phyloP scores from a whole-genome alignment of 768 basidiomycete genomes.

The Leccinum broughii region DNA sequence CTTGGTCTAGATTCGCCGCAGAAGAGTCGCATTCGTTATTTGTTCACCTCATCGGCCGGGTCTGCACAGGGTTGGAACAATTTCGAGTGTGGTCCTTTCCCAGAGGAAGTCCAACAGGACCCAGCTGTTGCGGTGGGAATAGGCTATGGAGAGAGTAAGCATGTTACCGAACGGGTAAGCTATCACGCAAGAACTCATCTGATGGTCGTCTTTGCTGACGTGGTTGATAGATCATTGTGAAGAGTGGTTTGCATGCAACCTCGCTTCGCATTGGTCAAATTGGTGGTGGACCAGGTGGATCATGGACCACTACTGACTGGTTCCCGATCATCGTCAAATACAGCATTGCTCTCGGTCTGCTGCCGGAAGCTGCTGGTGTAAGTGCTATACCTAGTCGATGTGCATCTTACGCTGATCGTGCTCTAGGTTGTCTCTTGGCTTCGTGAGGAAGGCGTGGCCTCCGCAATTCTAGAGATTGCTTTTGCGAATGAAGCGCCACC shows the following conservation, averaged over 20 bases:
- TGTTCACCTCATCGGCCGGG: conserved; percentile 44
- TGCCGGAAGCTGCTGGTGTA: conserved; percentile 36
- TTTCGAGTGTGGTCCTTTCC: conserved; percentile 29
- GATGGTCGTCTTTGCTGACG: not conserved
- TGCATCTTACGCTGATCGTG: not conserved
- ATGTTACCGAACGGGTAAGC: conserved; percentile 38
- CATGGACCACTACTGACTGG: conserved; percentile 49
- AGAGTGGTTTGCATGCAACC: conserved; percentile 37
- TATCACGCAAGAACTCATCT: no score
- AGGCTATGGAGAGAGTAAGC: conserved; percentile 52
- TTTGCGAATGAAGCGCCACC: conserved; percentile 19
- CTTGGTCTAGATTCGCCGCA: conserved; percentile 34
- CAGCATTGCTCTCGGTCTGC: conserved; percentile 27
- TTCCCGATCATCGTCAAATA: conserved; percentile 45
- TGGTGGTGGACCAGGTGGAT: conserved; percentile 41
- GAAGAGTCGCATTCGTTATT: conserved; percentile 29
- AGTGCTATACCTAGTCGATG: no score
- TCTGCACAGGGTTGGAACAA: conserved; percentile 35
- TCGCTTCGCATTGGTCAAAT: conserved; percentile 50
- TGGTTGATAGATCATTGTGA: conserved; percentile 35
- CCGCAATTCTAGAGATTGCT: conserved; percentile 33
- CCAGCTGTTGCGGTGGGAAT: conserved; percentile 35
- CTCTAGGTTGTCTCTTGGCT: conserved; percentile 44
- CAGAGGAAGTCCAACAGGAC: conserved; percentile 37
- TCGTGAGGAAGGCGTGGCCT: conserved; percentile 40